These are phyloP conservation scores for Halophytophthora polymorphica DNA, from an alignment of 352 stramenopile genomes.

Conservation along the genomic window DNA sequence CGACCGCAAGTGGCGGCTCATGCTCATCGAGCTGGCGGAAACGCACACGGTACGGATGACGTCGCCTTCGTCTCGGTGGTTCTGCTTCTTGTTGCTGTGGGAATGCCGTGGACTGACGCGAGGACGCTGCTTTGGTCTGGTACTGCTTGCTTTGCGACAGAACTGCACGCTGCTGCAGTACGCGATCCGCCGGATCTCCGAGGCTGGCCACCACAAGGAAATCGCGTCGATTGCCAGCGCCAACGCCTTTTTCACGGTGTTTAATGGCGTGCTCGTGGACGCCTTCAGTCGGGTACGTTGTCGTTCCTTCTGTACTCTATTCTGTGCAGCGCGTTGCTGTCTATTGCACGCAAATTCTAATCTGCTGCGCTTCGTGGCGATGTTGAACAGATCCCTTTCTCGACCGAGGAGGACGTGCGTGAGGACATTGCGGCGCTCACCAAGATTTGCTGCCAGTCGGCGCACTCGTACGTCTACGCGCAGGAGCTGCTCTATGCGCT, in stretches of 20 bases:
- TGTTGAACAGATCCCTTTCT: slow-evolving; percentile 64
- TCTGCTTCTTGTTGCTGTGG: no score
- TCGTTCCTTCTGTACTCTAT: not conserved
- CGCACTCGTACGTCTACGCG: slow-evolving; percentile 81
- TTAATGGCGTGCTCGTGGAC: slow-evolving; percentile 77
- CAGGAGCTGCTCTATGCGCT: slow-evolving; percentile 73
- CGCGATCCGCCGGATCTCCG: slow-evolving; percentile 81
- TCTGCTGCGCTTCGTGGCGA: not conserved
- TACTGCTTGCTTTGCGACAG: slow-evolving; percentile 24
- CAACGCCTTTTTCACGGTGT: slow-evolving; percentile 85
- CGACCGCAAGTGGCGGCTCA: slow-evolving; percentile 76
- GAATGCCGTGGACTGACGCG: no score
- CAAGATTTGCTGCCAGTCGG: slow-evolving; percentile 84
- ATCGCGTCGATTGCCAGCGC: slow-evolving; percentile 84
- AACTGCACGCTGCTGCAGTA: slow-evolving; percentile 83
- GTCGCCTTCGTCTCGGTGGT: not conserved
- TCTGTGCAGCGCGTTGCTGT: not conserved
- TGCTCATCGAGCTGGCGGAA: slow-evolving; percentile 84
- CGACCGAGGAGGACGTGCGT: slow-evolving; percentile 71
- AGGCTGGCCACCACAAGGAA: slow-evolving; percentile 85
- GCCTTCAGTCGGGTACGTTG: slow-evolving; percentile 61
- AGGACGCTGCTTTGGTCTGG: not conserved
- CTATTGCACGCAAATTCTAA: not conserved
- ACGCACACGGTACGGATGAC: slow-evolving; percentile 64
- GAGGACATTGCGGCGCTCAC: slow-evolving; percentile 71